Percentiles rank a stretch among this genome's conserved stretches.
These are phyloP conservation scores for Tuber aestivum DNA, from an alignment of 495 filamentous ascomycete genomes.

Conservation along the genomic window DNA sequence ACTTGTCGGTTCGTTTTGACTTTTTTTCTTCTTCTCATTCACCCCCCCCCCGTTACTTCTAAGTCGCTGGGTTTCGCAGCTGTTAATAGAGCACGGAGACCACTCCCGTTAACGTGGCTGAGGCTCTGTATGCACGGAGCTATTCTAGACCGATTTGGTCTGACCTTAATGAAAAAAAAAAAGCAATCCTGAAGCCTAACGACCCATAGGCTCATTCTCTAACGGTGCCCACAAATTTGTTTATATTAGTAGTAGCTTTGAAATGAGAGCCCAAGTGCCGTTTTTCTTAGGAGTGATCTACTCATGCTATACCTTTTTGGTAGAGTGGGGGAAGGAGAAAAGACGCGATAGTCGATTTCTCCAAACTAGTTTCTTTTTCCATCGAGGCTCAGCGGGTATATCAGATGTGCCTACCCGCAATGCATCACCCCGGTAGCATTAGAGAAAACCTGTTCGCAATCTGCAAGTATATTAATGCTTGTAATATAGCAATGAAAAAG, in stretches of 20 bases:
- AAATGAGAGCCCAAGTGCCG: neutral
- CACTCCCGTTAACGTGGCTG: neutral
- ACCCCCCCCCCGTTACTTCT: neutral
- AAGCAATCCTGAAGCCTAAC: neutral
- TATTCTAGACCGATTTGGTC: neutral
- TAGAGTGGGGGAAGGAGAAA: neutral
- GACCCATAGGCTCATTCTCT: neutral
- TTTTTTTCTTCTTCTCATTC: neutral
- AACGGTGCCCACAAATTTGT: neutral
- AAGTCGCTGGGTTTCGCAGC: neutral
- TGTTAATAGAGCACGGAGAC: neutral
- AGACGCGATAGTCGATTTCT: neutral
- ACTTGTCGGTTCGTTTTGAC: neutral
- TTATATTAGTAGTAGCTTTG: neutral
- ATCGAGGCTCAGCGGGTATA: constrained; percentile 1
- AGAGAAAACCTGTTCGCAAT: neutral
- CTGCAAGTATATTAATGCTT: neutral
- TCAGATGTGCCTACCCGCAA: neutral
- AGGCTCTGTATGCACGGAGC: neutral
- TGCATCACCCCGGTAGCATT: neutral
- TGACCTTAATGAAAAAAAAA: neutral
- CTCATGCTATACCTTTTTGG: neutral
- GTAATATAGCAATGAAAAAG: neutral
- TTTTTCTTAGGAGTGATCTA: neutral
- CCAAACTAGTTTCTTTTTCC: neutral